phyloP scores from a whole-genome alignment of 208 protist genomes.

The Willaertia magna region DNA sequence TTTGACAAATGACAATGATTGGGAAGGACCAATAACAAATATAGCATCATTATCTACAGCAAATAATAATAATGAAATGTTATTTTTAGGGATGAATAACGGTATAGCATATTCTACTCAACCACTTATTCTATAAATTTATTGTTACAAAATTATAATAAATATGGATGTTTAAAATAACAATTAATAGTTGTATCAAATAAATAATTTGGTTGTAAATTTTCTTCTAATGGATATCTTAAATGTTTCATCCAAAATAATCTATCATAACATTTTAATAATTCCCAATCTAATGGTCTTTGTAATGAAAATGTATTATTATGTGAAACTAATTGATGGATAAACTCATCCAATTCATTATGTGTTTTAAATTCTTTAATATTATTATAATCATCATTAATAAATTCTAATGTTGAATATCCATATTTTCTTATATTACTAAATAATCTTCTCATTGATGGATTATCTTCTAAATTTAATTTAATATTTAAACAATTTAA shows the following conservation, averaged over 20 bases:
- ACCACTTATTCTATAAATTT: too few relatives aligned
- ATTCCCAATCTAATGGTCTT: neutral
- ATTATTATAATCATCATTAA: neutral
- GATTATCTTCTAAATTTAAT: neutral
- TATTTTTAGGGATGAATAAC: too few relatives aligned
- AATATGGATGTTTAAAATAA: neutral
- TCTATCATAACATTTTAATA: neutral
- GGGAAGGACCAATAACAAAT: too few relatives aligned
- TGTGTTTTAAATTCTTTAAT: neutral
- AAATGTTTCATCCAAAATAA: neutral
- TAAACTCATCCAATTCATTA: neutral
- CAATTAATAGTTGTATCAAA: neutral
- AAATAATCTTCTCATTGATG: neutral
- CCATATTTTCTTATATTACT: neutral
- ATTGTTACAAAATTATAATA: too few relatives aligned
- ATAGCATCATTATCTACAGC: too few relatives aligned
- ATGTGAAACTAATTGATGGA: neutral
- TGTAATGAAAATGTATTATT: neutral
- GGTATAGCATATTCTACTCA: too few relatives aligned
- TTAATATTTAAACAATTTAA: neutral
- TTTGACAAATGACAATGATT: too few relatives aligned
- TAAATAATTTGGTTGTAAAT: neutral
- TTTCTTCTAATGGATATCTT: neutral
- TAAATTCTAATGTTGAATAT: neutral
- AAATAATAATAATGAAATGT: too few relatives aligned